Evolutionary conservation across 2,329 filamentous ascomycete genomes (phyloP), one percentile per base, ranked within the genome.

Genomic region (Neofusicoccum umdonicola): DNA sequence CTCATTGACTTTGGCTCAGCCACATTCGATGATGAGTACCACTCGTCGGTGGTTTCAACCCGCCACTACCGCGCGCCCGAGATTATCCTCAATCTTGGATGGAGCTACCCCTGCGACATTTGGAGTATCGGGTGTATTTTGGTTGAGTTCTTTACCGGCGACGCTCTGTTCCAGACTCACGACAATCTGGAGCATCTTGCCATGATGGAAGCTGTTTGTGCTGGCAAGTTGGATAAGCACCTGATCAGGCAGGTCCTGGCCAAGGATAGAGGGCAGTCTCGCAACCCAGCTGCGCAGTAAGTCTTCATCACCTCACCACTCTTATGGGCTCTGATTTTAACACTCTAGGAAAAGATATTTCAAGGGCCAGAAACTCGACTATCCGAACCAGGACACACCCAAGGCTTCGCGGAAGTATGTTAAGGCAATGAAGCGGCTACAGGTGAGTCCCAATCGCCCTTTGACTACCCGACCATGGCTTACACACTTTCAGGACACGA

Each of bases 71-170:
- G 87, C 66, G 87, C 87, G 6, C 87, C 87, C 0, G 87, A 89
- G 72, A 89, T 89, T 68, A 89, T 89, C 31, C 78, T 89, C 39
- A 88, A 88, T 64, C 80, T 89, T 27, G 87, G 87, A 17, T 89
- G 87, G 87, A 88, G 85, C 69, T 88, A 86, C 71, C 86, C 87
- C 11, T 89, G 87, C 71, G 87, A 89, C 69, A 87, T 89, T 62
- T 89, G 87, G 87, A 89, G 87, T 73, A 88, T 89, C 63, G 87
- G 87, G 22, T 89, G 87, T 69, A 89, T 89, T 63, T 76, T 89
- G 11, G 87, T 89, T 37, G 87, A 89, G 68, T 89, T 89, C 73
- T 89, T 87, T 77, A 89, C 87, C 0, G 87, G 87, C 9, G 87
- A 89, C 73, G 87, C 87, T 48, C 78, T 89, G 2, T 89, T 89